phyloP scores from a whole-genome alignment of 2,329 filamentous ascomycete genomes.

The Thielaviopsis musarum region DNA sequence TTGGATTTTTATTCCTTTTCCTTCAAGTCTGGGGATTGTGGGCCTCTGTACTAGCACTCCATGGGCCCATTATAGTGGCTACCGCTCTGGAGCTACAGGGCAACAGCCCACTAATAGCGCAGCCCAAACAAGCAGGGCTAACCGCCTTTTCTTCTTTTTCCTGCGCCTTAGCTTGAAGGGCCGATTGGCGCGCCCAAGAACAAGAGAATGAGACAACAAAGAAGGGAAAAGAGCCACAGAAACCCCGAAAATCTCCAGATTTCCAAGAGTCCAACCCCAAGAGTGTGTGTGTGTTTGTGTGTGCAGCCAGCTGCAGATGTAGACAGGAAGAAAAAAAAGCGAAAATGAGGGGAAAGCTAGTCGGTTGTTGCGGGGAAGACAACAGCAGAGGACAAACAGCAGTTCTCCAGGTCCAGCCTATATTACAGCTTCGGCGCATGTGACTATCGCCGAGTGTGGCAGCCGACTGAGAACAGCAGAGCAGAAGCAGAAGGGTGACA shows the following conservation, averaged over 20 bases:
- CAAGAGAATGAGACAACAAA: not conserved
- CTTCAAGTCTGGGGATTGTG: not conserved
- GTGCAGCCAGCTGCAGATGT: not conserved
- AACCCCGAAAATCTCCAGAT: not conserved
- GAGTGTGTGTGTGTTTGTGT: not conserved
- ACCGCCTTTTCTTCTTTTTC: not conserved
- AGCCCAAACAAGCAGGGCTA: not conserved
- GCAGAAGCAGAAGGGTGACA: not conserved
- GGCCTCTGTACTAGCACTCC: too few relatives aligned
- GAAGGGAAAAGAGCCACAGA: not conserved
- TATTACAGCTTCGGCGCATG: too few relatives aligned
- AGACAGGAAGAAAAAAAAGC: not conserved
- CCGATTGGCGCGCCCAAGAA: not conserved
- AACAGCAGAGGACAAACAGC: not conserved
- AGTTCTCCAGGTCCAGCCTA: too few relatives aligned
- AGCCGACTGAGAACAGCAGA: too few relatives aligned
- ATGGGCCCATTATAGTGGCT: not conserved
- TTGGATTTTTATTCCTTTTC: too few relatives aligned
- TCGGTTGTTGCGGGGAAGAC: not conserved
- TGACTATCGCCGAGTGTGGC: too few relatives aligned
- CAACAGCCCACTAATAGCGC: not conserved
- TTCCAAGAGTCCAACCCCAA: not conserved
- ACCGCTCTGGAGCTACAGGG: not conserved
- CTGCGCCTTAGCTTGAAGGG: not conserved
- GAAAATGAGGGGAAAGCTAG: not conserved